Conservation (phyloP, 1,139 yeast genomes). For the Tardiomyces blankii region DNA sequence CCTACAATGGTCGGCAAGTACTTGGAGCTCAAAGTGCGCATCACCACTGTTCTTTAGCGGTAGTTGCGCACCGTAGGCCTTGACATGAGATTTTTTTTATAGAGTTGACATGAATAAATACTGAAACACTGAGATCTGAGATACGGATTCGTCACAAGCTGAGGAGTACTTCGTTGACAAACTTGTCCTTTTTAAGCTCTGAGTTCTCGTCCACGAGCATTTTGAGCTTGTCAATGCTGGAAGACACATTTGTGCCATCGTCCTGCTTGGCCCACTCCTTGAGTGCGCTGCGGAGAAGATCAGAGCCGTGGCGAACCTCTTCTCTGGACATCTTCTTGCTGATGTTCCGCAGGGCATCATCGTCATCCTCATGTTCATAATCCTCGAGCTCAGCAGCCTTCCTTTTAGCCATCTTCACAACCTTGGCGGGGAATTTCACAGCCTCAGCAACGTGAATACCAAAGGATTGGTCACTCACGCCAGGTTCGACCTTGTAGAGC, state of each 20-base stretch:
- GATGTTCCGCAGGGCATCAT: conserved; percentile 15
- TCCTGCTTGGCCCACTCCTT: conserved; percentile 50
- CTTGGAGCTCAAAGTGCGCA: no score
- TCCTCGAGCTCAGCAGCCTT: conserved; percentile 84
- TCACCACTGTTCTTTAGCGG: no score
- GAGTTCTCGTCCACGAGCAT: conserved; percentile 18
- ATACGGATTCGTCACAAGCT: conserved; percentile 7
- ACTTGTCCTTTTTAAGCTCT: conserved; percentile 7
- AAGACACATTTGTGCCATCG: conserved; percentile 28
- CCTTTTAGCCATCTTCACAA: conserved; percentile 87
- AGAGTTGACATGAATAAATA: no score
- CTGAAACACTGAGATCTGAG: neutral
- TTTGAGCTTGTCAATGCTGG: conserved; percentile 30
- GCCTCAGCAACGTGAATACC: conserved; percentile 97
- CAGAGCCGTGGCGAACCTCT: conserved; percentile 48
- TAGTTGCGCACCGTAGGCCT: no score
- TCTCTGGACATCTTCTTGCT: conserved; percentile 37
- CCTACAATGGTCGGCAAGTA: no score
- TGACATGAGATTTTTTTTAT: no score
- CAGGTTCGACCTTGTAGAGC: conserved; percentile 83
- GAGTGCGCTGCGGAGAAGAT: conserved; percentile 41
- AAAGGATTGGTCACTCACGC: conserved; percentile 87
- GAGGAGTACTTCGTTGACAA: conserved; percentile 11
- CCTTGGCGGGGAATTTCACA: conserved; percentile 82
- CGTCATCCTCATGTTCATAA: conserved; percentile 35